Evolutionary conservation across 345 rosid species (phyloP), one percentile per base, ranked within the genome.

Genomic region (Gossypium raimondii): DNA sequence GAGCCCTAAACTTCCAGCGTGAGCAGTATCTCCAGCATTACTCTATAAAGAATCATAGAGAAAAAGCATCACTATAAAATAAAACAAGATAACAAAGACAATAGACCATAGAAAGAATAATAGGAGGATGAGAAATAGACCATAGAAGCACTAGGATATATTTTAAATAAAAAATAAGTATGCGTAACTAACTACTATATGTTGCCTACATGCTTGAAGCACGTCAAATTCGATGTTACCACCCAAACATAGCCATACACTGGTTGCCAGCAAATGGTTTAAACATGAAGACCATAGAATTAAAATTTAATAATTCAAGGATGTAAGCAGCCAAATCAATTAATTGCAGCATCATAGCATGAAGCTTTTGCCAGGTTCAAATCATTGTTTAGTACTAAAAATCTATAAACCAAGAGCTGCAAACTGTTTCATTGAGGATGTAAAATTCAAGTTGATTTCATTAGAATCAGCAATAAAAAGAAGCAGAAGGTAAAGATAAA

Each of bases 11-110:
- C 80, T 81, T 71, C 77, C 82, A 79, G 86, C 79, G 20, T 78
- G 86, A 64, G 60, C 12, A 16, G 84, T 57, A 70, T 93, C 99
- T 60, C 89, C 99, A 34, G 82, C 67, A 80, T 78, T 83, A 70
- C 86, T 75, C 99, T 89, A 77, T 60, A 45, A 71, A 52, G 45
- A 69, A 72, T 67, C 72, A 41, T 62, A 70, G 67, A 27, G 56
- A 74, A 53, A 24, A 76, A 63, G 12, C 12, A 78, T 79, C 79
- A 72, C 53, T 41, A 67, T 11, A 62, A 18, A 18, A 61, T 12
- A 72, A 4, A 73, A 45, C 34, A 52, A 27, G 14, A 14, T n/a
- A 9, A 58, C 34, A 52, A 9, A 27, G 25, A 69, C 57, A 27
- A 51, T 3, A 51, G 43, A 29, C 4, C 34, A 3, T 29, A 34